These are phyloP conservation scores for Aspergillus spinulosporus DNA, from an alignment of 2,329 filamentous ascomycete species.

Conservation along the genomic window DNA sequence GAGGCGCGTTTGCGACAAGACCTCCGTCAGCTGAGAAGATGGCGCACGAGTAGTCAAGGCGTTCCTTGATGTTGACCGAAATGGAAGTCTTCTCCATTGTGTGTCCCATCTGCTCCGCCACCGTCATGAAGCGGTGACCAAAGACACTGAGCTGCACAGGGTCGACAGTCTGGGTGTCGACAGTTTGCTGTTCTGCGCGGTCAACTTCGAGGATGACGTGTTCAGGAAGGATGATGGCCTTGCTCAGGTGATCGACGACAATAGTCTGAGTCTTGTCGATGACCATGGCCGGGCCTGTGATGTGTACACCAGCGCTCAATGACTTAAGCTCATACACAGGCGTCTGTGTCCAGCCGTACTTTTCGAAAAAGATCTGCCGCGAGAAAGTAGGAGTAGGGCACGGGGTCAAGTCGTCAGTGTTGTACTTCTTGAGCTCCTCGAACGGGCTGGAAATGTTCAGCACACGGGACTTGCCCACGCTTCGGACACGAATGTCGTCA, in stretches of 20 bases:
- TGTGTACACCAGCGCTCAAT: slow-evolving; percentile 32
- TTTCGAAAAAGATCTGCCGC: slow-evolving; percentile 40
- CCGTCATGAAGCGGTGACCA: slow-evolving; percentile 59
- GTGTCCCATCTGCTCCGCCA: slow-evolving; percentile 62
- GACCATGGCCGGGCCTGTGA: slow-evolving; percentile 73
- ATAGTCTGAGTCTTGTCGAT: slow-evolving; percentile 78
- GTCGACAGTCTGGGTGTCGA: slow-evolving; percentile 52
- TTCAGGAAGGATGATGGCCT: slow-evolving; percentile 66
- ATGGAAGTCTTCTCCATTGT: slow-evolving; percentile 58
- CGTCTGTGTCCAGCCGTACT: slow-evolving; percentile 26
- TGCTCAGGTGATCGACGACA: slow-evolving; percentile 76
- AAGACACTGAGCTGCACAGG: slow-evolving; percentile 59
- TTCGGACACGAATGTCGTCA: slow-evolving; percentile 83
- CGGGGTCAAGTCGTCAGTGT: slow-evolving; percentile 58
- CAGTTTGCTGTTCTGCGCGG: slow-evolving; percentile 17
- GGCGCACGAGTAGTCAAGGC: slow-evolving; percentile 80
- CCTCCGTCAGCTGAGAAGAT: slow-evolving; percentile 75
- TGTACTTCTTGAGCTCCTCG: slow-evolving; percentile 61
- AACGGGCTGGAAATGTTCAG: slow-evolving; percentile 56
- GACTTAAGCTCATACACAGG: slow-evolving; percentile 31
- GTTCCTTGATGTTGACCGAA: slow-evolving; percentile 76
- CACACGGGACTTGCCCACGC: slow-evolving; percentile 67
- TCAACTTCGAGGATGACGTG: slow-evolving; percentile 43
- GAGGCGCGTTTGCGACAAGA: slow-evolving; percentile 67
- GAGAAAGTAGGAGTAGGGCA: slow-evolving; percentile 50